Conservation (phyloP, 169 alveolate genomes). For the Plasmodium vinckei region DNA sequence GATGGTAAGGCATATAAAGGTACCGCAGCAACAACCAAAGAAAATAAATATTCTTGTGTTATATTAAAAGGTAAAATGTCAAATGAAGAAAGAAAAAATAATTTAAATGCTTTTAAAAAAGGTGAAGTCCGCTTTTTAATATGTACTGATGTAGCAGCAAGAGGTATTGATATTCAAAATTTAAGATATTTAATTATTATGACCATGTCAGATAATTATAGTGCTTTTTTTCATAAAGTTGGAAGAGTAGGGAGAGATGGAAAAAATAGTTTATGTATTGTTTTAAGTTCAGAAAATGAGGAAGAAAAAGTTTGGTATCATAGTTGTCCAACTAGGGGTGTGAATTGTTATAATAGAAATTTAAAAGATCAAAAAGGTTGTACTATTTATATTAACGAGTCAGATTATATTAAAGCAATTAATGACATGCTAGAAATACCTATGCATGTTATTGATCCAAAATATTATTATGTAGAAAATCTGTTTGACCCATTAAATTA, state of each 20-base stretch:
- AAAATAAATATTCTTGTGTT: slow-evolving; percentile 76
- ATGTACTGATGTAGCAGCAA: slow-evolving; percentile 97
- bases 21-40: slow-evolving; percentile 40
- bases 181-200: slow-evolving; percentile 72
- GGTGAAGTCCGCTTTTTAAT: slow-evolving; percentile 84
- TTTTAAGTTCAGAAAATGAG: slow-evolving; percentile 59
- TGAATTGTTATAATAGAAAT: slow-evolving; percentile 72
- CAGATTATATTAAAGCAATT: slow-evolving; percentile 67
- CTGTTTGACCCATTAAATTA: slow-evolving; percentile 65
- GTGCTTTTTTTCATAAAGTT: slow-evolving; percentile 77
- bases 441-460: slow-evolving; percentile 52
- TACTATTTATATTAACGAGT: slow-evolving; percentile 74
- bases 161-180: slow-evolving; percentile 97
- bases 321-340: slow-evolving; percentile 72
- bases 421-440: slow-evolving; percentile 64
- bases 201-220: slow-evolving; percentile 77
- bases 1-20: slow-evolving; percentile 72
- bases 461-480: slow-evolving; percentile 64
- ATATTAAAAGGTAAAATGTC: slow-evolving; percentile 77
- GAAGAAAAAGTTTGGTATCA: slow-evolving; percentile 81
- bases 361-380: slow-evolving; percentile 78
- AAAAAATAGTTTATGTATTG: slow-evolving; percentile 77
- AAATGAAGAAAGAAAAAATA: slow-evolving; percentile 68
- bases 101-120: slow-evolving; percentile 76
- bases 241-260: slow-evolving; percentile 81